A percentile compares a stretch with the other conserved stretches of the same genome.
Conservation (phyloP, 73 alveolate genomes). For the Paramecium sonneborni region DNA sequence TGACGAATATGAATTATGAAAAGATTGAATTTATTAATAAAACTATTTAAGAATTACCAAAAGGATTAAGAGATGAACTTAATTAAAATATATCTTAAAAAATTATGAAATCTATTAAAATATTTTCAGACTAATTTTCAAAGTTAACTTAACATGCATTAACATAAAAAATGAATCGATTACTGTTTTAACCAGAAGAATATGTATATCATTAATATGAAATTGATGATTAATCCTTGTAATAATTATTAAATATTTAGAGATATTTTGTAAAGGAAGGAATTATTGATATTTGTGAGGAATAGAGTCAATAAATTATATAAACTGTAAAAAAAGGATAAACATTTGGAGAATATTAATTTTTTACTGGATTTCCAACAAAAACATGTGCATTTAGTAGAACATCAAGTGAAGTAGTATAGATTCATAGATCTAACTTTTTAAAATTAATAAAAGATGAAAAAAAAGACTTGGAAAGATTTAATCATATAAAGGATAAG, state of each 20-base stretch:
- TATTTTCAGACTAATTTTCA: neutral
- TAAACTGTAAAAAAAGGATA: neutral
- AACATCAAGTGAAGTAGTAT: neutral
- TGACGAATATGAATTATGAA: neutral
- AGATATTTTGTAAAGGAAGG: slow-evolving; percentile 20
- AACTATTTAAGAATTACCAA: neutral
- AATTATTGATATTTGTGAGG: neutral
- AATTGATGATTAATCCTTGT: slow-evolving; percentile 1
- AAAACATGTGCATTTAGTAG: slow-evolving; percentile 20
- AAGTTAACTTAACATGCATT: neutral
- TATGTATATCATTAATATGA: neutral
- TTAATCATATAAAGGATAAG: slow-evolving; percentile 2
- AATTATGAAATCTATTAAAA: neutral
- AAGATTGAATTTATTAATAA: neutral
- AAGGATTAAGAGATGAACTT: neutral
- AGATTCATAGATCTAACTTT: slow-evolving; percentile 7
- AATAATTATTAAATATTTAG: neutral
- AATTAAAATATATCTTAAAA: neutral
- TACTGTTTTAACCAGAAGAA: neutral
- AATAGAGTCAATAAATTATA: neutral
- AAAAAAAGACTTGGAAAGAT: slow-evolving; percentile 40
- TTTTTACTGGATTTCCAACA: slow-evolving; percentile 16
- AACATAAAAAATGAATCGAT: neutral
- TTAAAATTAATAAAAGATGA: slow-evolving; percentile 20
- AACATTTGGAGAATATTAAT: slow-evolving; percentile 52